phyloP scores from a whole-genome alignment of 179 eudicot species.

The Vitellaria paradoxa region DNA sequence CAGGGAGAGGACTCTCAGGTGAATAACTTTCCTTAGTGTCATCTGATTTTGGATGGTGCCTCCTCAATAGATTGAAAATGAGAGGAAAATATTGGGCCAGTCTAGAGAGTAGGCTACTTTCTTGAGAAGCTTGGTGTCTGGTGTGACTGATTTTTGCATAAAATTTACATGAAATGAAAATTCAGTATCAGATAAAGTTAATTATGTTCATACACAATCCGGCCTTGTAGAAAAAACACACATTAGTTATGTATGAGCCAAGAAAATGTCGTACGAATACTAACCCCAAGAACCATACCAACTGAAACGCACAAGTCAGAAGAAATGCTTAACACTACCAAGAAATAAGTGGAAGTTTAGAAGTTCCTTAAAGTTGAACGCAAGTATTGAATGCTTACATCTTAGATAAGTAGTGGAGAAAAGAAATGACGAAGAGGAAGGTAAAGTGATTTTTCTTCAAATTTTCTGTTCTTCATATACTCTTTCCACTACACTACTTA shows the following conservation, averaged over 20 bases:
- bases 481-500: too few species aligned
- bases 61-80: conserved; percentile 55
- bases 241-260: background rate
- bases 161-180: conserved; percentile 5
- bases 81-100: conserved; percentile 70
- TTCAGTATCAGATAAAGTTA: background rate
- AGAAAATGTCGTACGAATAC: background rate
- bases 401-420: background rate
- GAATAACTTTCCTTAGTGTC: conserved; percentile 20
- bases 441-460: too few species aligned
- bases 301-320: background rate
- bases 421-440: too few species aligned
- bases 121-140: conserved; percentile 39
- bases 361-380: background rate
- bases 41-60: conserved; percentile 29
- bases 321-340: background rate
- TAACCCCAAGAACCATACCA: background rate
- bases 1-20: conserved; percentile 33
- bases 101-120: conserved; percentile 63
- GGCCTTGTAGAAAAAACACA: background rate
- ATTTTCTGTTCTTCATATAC: too few species aligned
- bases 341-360: background rate
- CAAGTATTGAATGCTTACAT: background rate
- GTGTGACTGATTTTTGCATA: conserved; percentile 36
- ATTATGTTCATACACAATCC: background rate